These are phyloP conservation scores for Endoconidiophora polonica DNA, from an alignment of 2,329 filamentous ascomycete species.

Conservation along the genomic window DNA sequence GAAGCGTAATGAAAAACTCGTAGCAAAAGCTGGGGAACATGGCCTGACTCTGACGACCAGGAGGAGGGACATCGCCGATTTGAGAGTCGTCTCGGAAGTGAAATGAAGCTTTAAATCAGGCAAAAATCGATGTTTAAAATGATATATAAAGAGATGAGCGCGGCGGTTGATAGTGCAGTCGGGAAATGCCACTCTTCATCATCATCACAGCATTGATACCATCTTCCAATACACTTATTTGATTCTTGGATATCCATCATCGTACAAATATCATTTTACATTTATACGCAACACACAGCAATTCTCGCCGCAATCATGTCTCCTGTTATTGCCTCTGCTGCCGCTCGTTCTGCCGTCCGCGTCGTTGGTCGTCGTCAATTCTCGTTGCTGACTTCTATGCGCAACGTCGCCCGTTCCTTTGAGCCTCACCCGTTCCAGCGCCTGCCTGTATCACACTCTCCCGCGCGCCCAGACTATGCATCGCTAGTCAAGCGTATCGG, in stretches of 20 bases:
- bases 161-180: background rate
- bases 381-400: slow-evolving; percentile 21
- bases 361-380: slow-evolving; percentile 20
- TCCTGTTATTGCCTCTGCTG: background rate
- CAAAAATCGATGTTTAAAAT: too few species aligned
- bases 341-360: slow-evolving; percentile 16
- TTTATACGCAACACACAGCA: background rate
- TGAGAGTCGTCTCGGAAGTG: background rate
- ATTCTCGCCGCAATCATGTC: slow-evolving; percentile 2
- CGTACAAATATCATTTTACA: background rate
- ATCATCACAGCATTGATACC: background rate
- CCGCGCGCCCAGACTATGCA: slow-evolving; percentile 20
- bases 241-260: background rate
- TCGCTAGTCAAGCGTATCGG: slow-evolving; percentile 20
- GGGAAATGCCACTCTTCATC: background rate
- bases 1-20: too few species aligned
- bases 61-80: background rate
- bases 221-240: background rate
- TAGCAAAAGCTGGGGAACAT: background rate
- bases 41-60: slow-evolving; percentile 2
- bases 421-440: slow-evolving; percentile 24
- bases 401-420: slow-evolving; percentile 20
- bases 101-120: background rate
- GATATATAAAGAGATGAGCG: background rate
- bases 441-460: slow-evolving; percentile 17